Conservation (phyloP, 2,329 filamentous ascomycete genomes). For the Aspergillus intermedius region DNA sequence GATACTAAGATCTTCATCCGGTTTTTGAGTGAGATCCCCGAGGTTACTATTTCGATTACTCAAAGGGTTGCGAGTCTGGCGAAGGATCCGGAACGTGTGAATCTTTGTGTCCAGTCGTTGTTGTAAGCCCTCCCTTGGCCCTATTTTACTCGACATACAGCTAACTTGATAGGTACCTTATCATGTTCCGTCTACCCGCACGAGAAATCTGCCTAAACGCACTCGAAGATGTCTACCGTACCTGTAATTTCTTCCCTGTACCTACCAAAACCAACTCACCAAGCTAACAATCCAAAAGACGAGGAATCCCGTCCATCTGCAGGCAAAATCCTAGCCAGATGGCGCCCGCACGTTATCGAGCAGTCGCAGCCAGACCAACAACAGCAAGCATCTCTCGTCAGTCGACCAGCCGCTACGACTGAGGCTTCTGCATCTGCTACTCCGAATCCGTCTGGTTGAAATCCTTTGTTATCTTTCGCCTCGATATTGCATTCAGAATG, state of each 20-base stretch:
- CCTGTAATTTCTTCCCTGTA: slow-evolving; percentile 34
- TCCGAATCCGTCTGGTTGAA: background rate
- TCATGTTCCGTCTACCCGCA: slow-evolving; percentile 55
- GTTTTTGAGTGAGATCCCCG: slow-evolving; percentile 85
- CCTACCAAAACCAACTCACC: background rate
- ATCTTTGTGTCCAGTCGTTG: slow-evolving; percentile 52
- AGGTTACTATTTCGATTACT: slow-evolving; percentile 65
- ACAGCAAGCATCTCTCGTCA: slow-evolving; percentile 1
- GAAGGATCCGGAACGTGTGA: slow-evolving; percentile 57
- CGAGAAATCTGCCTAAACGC: slow-evolving; percentile 53
- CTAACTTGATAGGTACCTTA: slow-evolving; percentile 41
- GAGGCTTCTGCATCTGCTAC: background rate
- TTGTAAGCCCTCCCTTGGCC: slow-evolving; percentile 37
- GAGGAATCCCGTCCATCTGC: slow-evolving; percentile 43
- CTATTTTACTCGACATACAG: background rate
- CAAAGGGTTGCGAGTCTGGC: slow-evolving; percentile 61
- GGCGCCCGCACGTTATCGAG: slow-evolving; percentile 38
- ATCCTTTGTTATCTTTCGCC: background rate
- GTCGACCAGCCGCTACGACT: background rate
- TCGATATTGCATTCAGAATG: background rate
- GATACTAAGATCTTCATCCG: slow-evolving; percentile 79
- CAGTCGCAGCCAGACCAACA: slow-evolving; percentile 21
- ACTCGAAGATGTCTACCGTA: slow-evolving; percentile 53
- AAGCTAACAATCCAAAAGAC: slow-evolving; percentile 22
- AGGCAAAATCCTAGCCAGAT: slow-evolving; percentile 50